Percentiles rank a stretch among this genome's conserved stretches.
Conservation (phyloP, 495 filamentous ascomycete genomes). For the Penicillium psychrofluorescens region DNA sequence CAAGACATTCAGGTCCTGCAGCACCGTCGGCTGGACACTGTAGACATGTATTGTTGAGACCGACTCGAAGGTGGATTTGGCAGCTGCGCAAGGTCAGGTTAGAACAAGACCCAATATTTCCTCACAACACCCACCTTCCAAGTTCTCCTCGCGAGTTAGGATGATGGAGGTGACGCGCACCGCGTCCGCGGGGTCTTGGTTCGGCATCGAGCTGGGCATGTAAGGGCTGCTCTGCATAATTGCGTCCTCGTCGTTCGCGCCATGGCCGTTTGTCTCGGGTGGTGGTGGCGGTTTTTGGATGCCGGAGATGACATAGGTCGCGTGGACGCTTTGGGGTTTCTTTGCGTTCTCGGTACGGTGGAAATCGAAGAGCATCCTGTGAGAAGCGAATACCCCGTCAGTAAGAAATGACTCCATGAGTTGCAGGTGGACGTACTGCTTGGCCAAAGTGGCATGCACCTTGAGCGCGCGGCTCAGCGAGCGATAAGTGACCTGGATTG, state of each 20-base stretch:
- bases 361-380: conserved; percentile 88
- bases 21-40: conserved; percentile 63
- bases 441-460: conserved; percentile 74
- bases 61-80: conserved; percentile 58
- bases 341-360: conserved; percentile 70
- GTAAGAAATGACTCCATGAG: too few species aligned
- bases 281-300: conserved; percentile 30
- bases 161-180: conserved; percentile 50
- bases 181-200: conserved; percentile 30
- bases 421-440: conserved; percentile 50
- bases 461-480: conserved; percentile 70
- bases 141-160: conserved; percentile 72
- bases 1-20: conserved; percentile 71
- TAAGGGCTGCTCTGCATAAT: conserved; percentile 67
- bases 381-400: background rate
- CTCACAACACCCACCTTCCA: conserved; percentile 51
- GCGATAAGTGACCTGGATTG: conserved; percentile 72
- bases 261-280: conserved; percentile 22
- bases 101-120: background rate
- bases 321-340: conserved; percentile 66
- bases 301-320: conserved; percentile 82
- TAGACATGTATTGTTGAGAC: conserved; percentile 80
- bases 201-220: conserved; percentile 52
- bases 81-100: conserved; percentile 37
- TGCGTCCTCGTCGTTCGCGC: conserved; percentile 52